Evolutionary conservation across 2,329 filamentous ascomycete species (phyloP), one percentile per base, ranked within the genome.

Genomic region (Alternaria brassicae): DNA sequence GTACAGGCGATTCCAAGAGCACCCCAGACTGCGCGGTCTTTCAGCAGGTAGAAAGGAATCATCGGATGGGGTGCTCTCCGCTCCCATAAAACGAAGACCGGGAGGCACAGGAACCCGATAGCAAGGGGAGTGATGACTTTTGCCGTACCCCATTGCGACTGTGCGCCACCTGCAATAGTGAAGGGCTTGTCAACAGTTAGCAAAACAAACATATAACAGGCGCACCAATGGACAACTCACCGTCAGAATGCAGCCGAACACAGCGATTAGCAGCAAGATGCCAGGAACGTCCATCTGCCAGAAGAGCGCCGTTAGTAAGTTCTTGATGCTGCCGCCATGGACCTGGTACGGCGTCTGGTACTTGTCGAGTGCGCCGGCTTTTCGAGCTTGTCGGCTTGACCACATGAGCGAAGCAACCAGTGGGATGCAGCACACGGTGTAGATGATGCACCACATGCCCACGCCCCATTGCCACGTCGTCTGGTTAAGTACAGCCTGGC

Each of bases 1-100:
- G 25, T 42, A 30, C 60, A 39, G 54, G 61, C 47, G 23, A 90
- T 87, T 3, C 84, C 86, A 28, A 90, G 74, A 4, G 88, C 82
- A 5, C 81, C 86, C 86, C 87, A 89, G 25, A 89, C 83, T n/a
- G 81, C 82, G 21, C 88, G 86, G 69, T 90, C 86, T 73, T 84
- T 86, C 68, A 90, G 80, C 2, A 88, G 79, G 40, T 79, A 78
- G 76, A 89, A 89, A 13, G 88, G 88, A 1, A 89, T 76, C 63
- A 89, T 82, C 0, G 75, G 88, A 77, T 79, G 81, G 65, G 67
- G 82, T 75, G 72, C 81, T 60, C 68, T 82, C 63, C 67, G 72
- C 78, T 88, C 86, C 86, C 86, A 88, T 3, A 80, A 39, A 32
- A 86, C 66, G 65, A 84, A 88, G 0, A 76, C 69, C 0, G 84